Percentiles rank a stretch among this genome's conserved stretches.
phyloP scores from a whole-genome alignment of 257 asterid genomes.

The Solanum lycopersicoides region DNA sequence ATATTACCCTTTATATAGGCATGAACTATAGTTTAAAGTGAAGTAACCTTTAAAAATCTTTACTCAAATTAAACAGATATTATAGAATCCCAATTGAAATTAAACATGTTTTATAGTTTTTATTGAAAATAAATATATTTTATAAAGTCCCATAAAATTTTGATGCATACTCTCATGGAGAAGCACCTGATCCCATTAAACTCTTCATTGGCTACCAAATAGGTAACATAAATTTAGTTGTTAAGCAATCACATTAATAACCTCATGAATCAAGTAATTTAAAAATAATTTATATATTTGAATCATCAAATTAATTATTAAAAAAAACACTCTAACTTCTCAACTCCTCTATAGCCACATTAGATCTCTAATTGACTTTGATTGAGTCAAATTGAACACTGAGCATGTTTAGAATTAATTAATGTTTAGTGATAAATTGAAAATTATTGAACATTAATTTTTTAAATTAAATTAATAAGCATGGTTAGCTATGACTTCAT shows the following conservation, averaged over 20 bases:
- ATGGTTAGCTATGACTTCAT: neutral
- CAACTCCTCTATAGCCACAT: neutral
- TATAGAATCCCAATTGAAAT: too few relatives aligned
- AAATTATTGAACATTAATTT: neutral
- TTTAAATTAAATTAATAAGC: neutral
- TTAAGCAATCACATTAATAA: neutral
- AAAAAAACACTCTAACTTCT: neutral
- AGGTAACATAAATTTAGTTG: neutral
- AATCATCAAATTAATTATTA: neutral
- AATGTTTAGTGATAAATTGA: neutral
- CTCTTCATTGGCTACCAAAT: neutral
- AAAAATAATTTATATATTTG: too few relatives aligned
- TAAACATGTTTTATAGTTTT: too few relatives aligned
- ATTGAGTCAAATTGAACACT: neutral
- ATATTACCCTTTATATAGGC: too few relatives aligned
- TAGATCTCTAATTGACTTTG: neutral
- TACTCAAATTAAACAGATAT: too few relatives aligned
- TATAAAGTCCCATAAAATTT: too few relatives aligned
- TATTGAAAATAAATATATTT: too few relatives aligned
- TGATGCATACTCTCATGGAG: too few relatives aligned
- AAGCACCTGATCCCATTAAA: neutral
- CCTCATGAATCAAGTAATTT: neutral
- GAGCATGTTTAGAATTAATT: neutral
- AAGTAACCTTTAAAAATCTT: too few relatives aligned
- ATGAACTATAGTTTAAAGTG: too few relatives aligned